Evolutionary conservation across 768 basidiomycete species (phyloP).

Genomic region (Russula sp.): DNA sequence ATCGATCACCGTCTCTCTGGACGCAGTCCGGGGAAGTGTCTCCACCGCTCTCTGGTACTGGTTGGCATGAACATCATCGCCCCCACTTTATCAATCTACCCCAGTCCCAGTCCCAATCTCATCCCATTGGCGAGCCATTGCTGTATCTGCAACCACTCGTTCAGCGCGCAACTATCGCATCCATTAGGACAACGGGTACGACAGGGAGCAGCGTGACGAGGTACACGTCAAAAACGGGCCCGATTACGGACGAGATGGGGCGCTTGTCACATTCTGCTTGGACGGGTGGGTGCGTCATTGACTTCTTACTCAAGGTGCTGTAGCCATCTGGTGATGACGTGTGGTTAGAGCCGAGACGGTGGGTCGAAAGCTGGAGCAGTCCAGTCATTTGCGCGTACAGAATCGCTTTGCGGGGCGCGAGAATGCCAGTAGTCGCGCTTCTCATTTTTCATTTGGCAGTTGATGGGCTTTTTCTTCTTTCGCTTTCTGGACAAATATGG

Average conservation of each 20-base stretch:
- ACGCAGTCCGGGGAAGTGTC: slow-evolving; percentile 30
- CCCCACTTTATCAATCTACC: slow-evolving; percentile 11
- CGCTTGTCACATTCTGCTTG: slow-evolving; percentile 33
- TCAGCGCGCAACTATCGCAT: slow-evolving; percentile 32
- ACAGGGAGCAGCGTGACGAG: slow-evolving; percentile 38
- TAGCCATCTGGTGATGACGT: background rate
- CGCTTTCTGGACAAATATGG: too few relatives aligned
- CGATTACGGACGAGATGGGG: slow-evolving; percentile 36
- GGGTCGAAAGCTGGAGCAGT: slow-evolving; percentile 27
- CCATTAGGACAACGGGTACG: slow-evolving; percentile 24
- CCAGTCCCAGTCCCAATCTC: background rate
- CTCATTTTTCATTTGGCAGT: background rate
- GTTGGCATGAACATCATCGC: slow-evolving; percentile 3
- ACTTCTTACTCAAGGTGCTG: background rate
- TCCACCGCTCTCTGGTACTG: slow-evolving; percentile 37
- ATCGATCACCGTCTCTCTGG: slow-evolving; percentile 40
- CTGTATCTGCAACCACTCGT: background rate
- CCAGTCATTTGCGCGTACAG: slow-evolving; percentile 27
- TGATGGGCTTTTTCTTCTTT: background rate
- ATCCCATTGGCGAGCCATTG: background rate
- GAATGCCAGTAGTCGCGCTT: slow-evolving; percentile 1
- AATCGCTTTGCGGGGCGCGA: slow-evolving; percentile 22
- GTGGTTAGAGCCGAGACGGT: background rate
- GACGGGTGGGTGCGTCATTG: slow-evolving; percentile 25
- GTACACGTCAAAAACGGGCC: slow-evolving; percentile 35